Percentiles rank a stretch among this genome's conserved stretches.
Conservation (phyloP, 2,329 filamentous ascomycete species). For the Emericellopsis atlantica region DNA sequence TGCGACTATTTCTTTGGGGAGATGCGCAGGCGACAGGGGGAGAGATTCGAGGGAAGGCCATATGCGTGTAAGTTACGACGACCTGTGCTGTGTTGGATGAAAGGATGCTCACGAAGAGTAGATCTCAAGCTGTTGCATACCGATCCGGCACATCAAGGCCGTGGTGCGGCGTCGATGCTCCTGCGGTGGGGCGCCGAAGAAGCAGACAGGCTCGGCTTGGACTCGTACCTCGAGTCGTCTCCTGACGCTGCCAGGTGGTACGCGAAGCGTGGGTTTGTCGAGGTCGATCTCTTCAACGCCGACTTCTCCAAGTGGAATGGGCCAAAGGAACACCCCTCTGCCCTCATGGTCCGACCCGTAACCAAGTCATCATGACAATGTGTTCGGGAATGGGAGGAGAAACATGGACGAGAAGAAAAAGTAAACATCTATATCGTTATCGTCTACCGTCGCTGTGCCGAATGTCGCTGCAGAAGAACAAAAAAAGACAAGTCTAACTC, state of each 20-base stretch:
- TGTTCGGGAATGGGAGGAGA: neutral
- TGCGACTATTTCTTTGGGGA: constrained; percentile 17
- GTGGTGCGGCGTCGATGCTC: constrained; percentile 4
- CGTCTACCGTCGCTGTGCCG: too few species aligned
- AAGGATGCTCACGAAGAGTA: constrained; percentile 4
- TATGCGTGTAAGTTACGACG: constrained; percentile 18
- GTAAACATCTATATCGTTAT: too few species aligned
- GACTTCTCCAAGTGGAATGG: constrained; percentile 17
- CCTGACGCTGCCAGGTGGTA: constrained; percentile 17
- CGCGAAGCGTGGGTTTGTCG: constrained; percentile 20
- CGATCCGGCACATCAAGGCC: constrained; percentile 18
- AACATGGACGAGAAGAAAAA: too few species aligned
- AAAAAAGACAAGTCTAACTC: too few species aligned
- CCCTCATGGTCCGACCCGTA: constrained; percentile 12
- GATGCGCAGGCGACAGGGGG: constrained; percentile 15
- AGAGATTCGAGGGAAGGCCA: constrained; percentile 16
- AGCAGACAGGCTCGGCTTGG: constrained; percentile 21
- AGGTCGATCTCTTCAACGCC: constrained; percentile 10
- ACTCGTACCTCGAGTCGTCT: constrained; percentile 22
- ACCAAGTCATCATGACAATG: neutral
- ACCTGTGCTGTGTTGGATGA: neutral
- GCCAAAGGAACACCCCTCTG: constrained; percentile 6
- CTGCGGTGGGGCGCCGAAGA: constrained; percentile 20
- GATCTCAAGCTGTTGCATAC: constrained; percentile 25
- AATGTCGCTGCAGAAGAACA: too few species aligned